These are phyloP conservation scores for Metroxylon sagu DNA, from an alignment of 176 grass and related monocot species.

Conservation along the genomic window DNA sequence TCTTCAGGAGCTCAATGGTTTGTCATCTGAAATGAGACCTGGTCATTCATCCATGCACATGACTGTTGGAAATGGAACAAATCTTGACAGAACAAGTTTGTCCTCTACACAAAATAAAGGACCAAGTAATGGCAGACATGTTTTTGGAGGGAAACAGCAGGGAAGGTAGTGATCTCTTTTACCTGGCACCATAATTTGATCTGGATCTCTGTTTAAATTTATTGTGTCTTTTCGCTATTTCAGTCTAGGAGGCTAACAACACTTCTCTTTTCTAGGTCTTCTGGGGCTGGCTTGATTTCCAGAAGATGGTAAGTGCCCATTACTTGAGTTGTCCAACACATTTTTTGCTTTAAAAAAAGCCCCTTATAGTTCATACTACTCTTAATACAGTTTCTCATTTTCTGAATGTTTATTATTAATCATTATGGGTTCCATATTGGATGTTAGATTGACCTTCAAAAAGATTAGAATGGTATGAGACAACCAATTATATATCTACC, in stretches of 20 bases:
- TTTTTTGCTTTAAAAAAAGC: too few relatives aligned
- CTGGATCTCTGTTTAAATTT: too few relatives aligned
- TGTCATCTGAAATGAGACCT: conserved; percentile 33
- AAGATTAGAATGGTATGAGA: too few relatives aligned
- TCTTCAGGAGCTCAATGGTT: conserved; percentile 33
- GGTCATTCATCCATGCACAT: conserved; percentile 30
- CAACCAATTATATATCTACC: too few relatives aligned
- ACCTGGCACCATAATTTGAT: neutral
- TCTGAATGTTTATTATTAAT: too few relatives aligned
- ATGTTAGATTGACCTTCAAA: too few relatives aligned
- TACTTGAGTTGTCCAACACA: too few relatives aligned
- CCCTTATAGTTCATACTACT: too few relatives aligned
- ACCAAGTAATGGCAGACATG: conserved; percentile 31
- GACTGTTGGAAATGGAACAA: conserved; percentile 33
- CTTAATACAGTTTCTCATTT: too few relatives aligned
- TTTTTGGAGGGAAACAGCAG: conserved; percentile 56
- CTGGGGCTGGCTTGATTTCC: conserved; percentile 27
- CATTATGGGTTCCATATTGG: too few relatives aligned
- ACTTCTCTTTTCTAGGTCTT: conserved; percentile 27
- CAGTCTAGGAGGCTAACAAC: conserved; percentile 4
- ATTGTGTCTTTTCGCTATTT: neutral
- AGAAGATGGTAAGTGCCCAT: conserved; percentile 34
- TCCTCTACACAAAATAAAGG: conserved; percentile 30
- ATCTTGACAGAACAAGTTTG: conserved; percentile 26
- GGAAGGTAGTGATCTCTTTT: conserved; percentile 35